phyloP scores from a whole-genome alignment of 2,329 filamentous ascomycete genomes.

The Plectosphaerella plurivora region DNA sequence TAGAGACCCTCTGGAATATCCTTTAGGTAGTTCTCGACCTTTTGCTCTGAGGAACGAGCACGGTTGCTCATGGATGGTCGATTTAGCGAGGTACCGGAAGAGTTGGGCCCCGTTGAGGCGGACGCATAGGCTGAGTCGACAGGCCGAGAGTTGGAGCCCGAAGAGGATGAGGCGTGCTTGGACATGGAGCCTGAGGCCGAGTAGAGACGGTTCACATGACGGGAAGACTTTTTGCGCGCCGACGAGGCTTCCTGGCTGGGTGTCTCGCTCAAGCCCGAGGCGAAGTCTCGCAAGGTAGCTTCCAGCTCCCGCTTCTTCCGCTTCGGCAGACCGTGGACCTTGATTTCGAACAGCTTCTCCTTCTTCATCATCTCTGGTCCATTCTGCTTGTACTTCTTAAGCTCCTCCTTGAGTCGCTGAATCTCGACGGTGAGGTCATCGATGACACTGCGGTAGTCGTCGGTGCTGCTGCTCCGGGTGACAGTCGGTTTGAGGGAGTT shows the following conservation, averaged over 20 bases:
- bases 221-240: slow-evolving; percentile 33
- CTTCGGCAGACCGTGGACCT: slow-evolving; percentile 67
- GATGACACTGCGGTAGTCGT: slow-evolving; percentile 78
- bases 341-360: slow-evolving; percentile 80
- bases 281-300: slow-evolving; percentile 66
- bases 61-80: slow-evolving; percentile 30
- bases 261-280: slow-evolving; percentile 29
- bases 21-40: slow-evolving; percentile 65
- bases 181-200: slow-evolving; percentile 38
- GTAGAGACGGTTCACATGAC: slow-evolving; percentile 33
- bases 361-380: slow-evolving; percentile 63
- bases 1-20: slow-evolving; percentile 69
- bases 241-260: slow-evolving; percentile 48
- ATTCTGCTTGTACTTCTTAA: slow-evolving; percentile 66
- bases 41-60: slow-evolving; percentile 46
- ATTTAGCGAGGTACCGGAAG: slow-evolving; percentile 32
- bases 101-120: slow-evolving; percentile 50
- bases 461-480: slow-evolving; percentile 57
- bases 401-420: slow-evolving; percentile 67
- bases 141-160: slow-evolving; percentile 47
- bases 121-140: slow-evolving; percentile 66
- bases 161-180: slow-evolving; percentile 48
- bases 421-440: slow-evolving; percentile 85
- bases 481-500: slow-evolving; percentile 20
- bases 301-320: slow-evolving; percentile 75